Conservation (phyloP, 2,329 filamentous ascomycete genomes). For the Neocatenulostroma microsporum region DNA sequence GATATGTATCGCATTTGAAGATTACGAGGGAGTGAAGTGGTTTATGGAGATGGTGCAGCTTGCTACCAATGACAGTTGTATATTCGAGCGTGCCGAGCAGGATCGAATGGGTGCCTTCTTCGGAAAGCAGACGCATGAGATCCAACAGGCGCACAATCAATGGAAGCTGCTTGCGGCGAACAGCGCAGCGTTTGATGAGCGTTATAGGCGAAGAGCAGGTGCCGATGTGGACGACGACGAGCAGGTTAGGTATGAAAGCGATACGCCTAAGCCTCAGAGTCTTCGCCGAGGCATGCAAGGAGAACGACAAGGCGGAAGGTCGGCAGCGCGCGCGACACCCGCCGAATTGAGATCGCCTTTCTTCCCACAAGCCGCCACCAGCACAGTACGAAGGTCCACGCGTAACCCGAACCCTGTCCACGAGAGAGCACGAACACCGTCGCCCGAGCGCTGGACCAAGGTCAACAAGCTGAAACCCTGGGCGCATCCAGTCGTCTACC, state of each 20-base stretch:
- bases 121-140: not conserved
- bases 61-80: not conserved
- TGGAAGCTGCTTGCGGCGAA: no score
- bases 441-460: constrained; percentile 18
- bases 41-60: constrained; percentile 1
- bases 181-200: no score
- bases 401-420: constrained; percentile 12
- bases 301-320: no score
- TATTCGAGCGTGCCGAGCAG: not conserved
- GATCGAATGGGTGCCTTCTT: not conserved
- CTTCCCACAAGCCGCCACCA: not conserved
- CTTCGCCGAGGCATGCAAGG: no score
- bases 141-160: no score
- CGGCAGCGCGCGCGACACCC: not conserved
- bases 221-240: no score
- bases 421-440: constrained; percentile 8
- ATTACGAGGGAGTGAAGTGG: constrained; percentile 4
- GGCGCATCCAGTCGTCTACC: constrained; percentile 52
- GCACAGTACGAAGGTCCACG: constrained; percentile 11
- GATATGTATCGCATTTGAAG: constrained; percentile 10
- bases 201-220: no score
- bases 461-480: constrained; percentile 20
- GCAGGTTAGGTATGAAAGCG: no score
- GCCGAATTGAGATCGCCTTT: not conserved
- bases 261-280: no score